phyloP scores from a whole-genome alignment of 352 stramenopile species.

The Saprolegnia diclina region DNA sequence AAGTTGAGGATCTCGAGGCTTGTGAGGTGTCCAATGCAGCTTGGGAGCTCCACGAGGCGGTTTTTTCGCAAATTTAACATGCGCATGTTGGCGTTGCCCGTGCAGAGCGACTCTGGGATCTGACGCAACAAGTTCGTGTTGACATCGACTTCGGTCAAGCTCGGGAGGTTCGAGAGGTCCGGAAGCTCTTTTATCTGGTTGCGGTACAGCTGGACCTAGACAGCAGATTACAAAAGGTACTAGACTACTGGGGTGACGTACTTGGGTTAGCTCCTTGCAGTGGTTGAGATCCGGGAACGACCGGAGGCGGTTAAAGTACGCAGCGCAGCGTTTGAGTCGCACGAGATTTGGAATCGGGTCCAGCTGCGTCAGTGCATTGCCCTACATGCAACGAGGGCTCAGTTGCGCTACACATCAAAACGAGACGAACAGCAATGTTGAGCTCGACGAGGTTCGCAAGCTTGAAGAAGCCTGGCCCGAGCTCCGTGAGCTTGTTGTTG shows the following conservation, averaged over 20 bases:
- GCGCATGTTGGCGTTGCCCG: constrained; percentile 10
- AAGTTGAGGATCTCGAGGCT: constrained; percentile 67
- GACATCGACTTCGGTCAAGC: constrained; percentile 27
- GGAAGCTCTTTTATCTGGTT: constrained; percentile 58
- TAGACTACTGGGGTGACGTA: neutral
- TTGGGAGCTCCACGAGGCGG: constrained; percentile 41
- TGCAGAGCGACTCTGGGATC: constrained; percentile 26
- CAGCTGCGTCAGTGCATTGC: constrained; percentile 12
- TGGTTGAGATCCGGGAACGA: constrained; percentile 32
- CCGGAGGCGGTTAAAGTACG: constrained; percentile 56
- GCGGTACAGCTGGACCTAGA: constrained; percentile 36
- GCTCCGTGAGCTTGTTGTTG: constrained; percentile 60
- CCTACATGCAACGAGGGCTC: neutral
- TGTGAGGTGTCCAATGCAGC: constrained; percentile 41
- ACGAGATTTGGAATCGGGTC: constrained; percentile 11
- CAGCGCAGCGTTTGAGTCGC: constrained; percentile 47
- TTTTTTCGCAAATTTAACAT: constrained; percentile 54
- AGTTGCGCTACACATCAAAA: neutral
- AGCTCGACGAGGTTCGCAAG: constrained; percentile 61
- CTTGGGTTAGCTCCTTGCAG: constrained; percentile 25
- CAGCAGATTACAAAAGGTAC: neutral
- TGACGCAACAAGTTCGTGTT: constrained; percentile 25
- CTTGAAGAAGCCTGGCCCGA: constrained; percentile 42
- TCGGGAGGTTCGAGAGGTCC: constrained; percentile 40
- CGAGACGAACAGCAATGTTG: constrained; percentile 35